phyloP scores from a whole-genome alignment of 2,329 filamentous ascomycete genomes.

The Bisporella sp. region DNA sequence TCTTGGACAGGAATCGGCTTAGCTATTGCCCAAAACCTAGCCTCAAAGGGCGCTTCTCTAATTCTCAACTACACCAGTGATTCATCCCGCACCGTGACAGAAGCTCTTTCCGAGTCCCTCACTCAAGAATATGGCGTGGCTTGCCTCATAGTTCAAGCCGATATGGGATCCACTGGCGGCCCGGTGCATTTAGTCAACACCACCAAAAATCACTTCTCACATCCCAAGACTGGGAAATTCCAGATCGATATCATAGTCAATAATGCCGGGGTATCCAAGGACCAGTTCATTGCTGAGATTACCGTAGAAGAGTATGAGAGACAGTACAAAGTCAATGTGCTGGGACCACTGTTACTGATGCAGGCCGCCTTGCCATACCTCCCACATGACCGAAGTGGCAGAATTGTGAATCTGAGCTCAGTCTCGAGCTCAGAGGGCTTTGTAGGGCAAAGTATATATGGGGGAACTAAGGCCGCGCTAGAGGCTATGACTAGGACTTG shows the following conservation, averaged over 20 bases:
- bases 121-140: slow-evolving; percentile 49
- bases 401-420: slow-evolving; percentile 55
- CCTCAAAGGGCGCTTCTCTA: slow-evolving; percentile 56
- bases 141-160: slow-evolving; percentile 60
- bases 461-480: slow-evolving; percentile 59
- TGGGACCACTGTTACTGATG: slow-evolving; percentile 70
- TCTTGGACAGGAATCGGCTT: slow-evolving; percentile 58
- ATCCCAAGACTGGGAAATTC: slow-evolving; percentile 40
- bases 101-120: slow-evolving; percentile 50
- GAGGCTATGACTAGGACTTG: slow-evolving; percentile 65
- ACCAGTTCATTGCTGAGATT: slow-evolving; percentile 58
- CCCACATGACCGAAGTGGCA: slow-evolving; percentile 57
- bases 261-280: slow-evolving; percentile 69
- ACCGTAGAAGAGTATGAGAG: slow-evolving; percentile 58
- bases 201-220: slow-evolving; percentile 50
- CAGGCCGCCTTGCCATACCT: slow-evolving; percentile 67
- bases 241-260: slow-evolving; percentile 81
- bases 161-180: slow-evolving; percentile 57
- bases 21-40: slow-evolving; percentile 59
- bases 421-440: slow-evolving; percentile 53
- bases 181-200: slow-evolving; percentile 52
- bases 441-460: slow-evolving; percentile 52
- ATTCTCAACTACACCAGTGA: slow-evolving; percentile 62
- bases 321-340: slow-evolving; percentile 74
- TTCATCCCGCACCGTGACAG: slow-evolving; percentile 45